Percentiles rank a stretch among this genome's conserved stretches.
Conservation (phyloP, 148 eudicot genomes). For the Limonium bicolor region DNA sequence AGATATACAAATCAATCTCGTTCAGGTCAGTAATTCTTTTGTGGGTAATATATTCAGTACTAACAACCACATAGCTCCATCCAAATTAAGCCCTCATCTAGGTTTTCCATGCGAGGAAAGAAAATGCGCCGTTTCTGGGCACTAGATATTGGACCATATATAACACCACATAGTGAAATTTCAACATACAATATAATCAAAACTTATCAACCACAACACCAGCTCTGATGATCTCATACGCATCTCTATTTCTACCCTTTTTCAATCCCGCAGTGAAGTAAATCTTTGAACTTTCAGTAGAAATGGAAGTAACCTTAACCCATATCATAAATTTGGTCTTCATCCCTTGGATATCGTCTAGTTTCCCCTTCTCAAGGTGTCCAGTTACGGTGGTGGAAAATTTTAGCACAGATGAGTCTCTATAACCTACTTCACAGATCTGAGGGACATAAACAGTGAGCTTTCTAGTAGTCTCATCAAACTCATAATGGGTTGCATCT, state of each 20-base stretch:
- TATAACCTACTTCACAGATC: slow-evolving; percentile 83
- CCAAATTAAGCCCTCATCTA: too few relatives aligned
- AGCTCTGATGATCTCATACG: slow-evolving; percentile 66
- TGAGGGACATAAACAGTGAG: slow-evolving; percentile 69
- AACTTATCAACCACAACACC: slow-evolving; percentile 65
- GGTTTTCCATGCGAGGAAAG: too few relatives aligned
- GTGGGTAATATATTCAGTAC: too few relatives aligned
- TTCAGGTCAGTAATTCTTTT: too few relatives aligned
- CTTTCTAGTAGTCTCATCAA: slow-evolving; percentile 69
- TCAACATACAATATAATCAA: too few relatives aligned
- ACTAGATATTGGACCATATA: too few relatives aligned
- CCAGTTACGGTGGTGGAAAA: slow-evolving; percentile 68
- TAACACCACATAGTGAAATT: too few relatives aligned
- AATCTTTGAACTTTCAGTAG: slow-evolving; percentile 58
- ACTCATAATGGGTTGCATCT: slow-evolving; percentile 91
- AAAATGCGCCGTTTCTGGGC: too few relatives aligned
- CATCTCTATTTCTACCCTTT: slow-evolving; percentile 65
- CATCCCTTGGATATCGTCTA: slow-evolving; percentile 73
- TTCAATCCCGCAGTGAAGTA: slow-evolving; percentile 69
- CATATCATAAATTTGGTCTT: slow-evolving; percentile 88
- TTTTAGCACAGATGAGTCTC: slow-evolving; percentile 70
- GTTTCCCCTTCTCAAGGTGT: slow-evolving; percentile 77
- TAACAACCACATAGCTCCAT: too few relatives aligned
- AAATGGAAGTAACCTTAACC: slow-evolving; percentile 67
- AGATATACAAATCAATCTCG: too few relatives aligned